Evolutionary conservation across 2,329 filamentous ascomycete genomes (phyloP).

Genomic region (Sporothrix schenckii): DNA sequence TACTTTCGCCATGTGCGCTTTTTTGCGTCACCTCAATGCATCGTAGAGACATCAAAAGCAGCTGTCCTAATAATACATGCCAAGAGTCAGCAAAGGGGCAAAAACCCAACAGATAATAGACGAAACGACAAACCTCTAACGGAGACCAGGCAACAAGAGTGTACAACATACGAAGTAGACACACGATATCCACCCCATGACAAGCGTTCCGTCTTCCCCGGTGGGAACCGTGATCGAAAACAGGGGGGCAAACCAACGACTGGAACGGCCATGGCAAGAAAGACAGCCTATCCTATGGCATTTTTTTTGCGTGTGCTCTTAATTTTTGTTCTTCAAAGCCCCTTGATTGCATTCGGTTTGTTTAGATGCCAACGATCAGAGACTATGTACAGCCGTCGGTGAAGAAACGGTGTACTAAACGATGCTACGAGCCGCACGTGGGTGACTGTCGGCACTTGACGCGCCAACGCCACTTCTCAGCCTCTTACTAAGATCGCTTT

Average conservation of each 20-base stretch:
- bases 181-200: not conserved
- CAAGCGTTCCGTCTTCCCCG: slow-evolving; percentile 15
- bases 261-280: not conserved
- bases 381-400: slow-evolving; percentile 11
- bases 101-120: not conserved
- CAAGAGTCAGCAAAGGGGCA: slow-evolving; percentile 25
- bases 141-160: not conserved
- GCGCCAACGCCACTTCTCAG: not conserved
- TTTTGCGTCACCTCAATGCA: not conserved
- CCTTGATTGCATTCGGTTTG: not conserved
- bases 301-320: not conserved
- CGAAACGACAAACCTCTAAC: not conserved
- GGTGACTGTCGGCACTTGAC: slow-evolving; percentile 15
- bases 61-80: not conserved
- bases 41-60: not conserved
- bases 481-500: slow-evolving; percentile 27
- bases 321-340: not conserved
- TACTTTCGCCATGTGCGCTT: slow-evolving; percentile 23
- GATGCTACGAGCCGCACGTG: slow-evolving; percentile 12
- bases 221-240: not conserved
- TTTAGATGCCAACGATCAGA: no score
- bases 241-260: not conserved
- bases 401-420: not conserved
- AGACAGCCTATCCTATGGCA: slow-evolving; percentile 18
- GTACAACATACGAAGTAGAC: no score